Evolutionary conservation across 495 filamentous ascomycete genomes (phyloP).

Genomic region (Penicillium macrosclerotiorum): DNA sequence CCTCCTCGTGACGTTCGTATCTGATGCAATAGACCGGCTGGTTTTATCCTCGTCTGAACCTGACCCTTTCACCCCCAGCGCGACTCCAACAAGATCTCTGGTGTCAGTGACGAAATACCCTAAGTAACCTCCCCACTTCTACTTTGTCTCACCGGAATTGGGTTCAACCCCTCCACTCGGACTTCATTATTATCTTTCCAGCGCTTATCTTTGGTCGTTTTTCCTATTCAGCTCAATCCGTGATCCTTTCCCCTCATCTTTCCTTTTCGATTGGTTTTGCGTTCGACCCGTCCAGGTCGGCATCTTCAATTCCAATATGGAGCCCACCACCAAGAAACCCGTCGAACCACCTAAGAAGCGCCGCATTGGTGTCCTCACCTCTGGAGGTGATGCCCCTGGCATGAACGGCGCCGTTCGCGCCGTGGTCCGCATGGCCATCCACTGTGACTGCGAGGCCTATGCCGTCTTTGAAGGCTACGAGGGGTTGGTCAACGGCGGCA

Average conservation of each 20-base stretch:
- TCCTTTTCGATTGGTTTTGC: constrained; percentile 5
- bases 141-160: constrained; percentile 47
- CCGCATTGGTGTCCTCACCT: constrained; percentile 93
- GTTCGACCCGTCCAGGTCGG: constrained; percentile 18
- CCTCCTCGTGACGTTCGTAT: not conserved
- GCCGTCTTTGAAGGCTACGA: constrained; percentile 96
- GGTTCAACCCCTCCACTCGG: constrained; percentile 26
- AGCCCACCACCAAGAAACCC: constrained; percentile 31
- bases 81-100: constrained; percentile 1
- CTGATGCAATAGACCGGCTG: not conserved
- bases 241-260: constrained; percentile 3
- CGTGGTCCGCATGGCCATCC: constrained; percentile 88
- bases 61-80: not conserved
- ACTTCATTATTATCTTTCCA: constrained; percentile 11
- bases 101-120: constrained; percentile 35
- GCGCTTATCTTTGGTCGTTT: constrained; percentile 11
- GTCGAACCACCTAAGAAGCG: constrained; percentile 57
- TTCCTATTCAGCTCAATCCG: constrained; percentile 6
- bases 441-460: constrained; percentile 82
- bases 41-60: not conserved
- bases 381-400: constrained; percentile 93
- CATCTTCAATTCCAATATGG: constrained; percentile 28
- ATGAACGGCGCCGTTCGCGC: constrained; percentile 97
- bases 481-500: constrained; percentile 84
- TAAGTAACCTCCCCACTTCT: constrained; percentile 33